Evolutionary conservation across 2,329 filamentous ascomycete species (phyloP), one percentile per base, ranked within the genome.

Genomic region (Colletotrichum camelliae): DNA sequence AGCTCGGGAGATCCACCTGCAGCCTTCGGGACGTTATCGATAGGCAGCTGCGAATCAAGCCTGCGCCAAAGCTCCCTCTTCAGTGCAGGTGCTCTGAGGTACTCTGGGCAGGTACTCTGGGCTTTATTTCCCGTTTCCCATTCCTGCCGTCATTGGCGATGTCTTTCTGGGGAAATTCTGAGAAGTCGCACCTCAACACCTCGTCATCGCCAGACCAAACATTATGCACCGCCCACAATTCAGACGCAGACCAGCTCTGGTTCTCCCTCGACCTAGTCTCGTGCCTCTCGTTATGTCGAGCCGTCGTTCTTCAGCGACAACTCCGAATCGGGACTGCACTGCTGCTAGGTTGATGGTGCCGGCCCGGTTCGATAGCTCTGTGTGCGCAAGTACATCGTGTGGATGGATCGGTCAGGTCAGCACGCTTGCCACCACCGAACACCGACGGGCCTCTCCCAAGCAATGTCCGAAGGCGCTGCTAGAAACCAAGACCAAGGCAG

Each of bases 371-470:
- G 21, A 24, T 13, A 18, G 43, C 31, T 39, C 33, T 43, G 37
- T 24, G 31, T 35, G 18, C 33, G 18, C 58, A 52, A 31, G 37
- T 66, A 66, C 39, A 48, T 37, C 33, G 60, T 31, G 55, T 72
- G 24, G 57, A 67, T 65, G 52, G 27, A 61, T 69, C 65, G 70
- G 64, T 60, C 67, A 74, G 70, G 64, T 60, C 67, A 74, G 67
- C 55, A 67, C 52, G 15, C n/a, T 72, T 67, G 73, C 74, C 70
- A 74, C 70, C 74, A 65, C 74, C 74, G 74, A 75, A 73, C 57
- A 57, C 74, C 74, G 74, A 69, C 74, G 70, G 70, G 70, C 57
- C 66, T 69, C 70, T 58, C 74, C 52, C 74, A 73, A 69, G 52
- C 64, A 60, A 65, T 65, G 74, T 69, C 74, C 74, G 74, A 74